Evolutionary conservation across 192 early-diverging fungal genomes (phyloP).

Genomic region (Dispira simplex): DNA sequence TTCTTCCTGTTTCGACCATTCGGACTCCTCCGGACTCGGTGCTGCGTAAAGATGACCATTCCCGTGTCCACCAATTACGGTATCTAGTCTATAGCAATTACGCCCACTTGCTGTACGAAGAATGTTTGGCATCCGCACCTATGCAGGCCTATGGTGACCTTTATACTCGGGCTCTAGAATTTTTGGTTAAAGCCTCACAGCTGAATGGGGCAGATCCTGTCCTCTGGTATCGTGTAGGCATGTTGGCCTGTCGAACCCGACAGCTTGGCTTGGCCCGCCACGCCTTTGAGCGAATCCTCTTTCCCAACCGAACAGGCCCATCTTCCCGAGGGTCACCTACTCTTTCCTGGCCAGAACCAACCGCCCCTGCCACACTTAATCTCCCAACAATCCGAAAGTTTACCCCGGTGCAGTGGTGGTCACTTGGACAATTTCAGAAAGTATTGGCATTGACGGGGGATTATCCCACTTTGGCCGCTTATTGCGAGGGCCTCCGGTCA

Average conservation of each 20-base stretch:
- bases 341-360: background rate
- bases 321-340: background rate
- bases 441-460: background rate
- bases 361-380: background rate
- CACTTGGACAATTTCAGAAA: background rate
- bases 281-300: background rate
- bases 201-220: background rate
- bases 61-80: background rate
- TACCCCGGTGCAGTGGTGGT: constrained; percentile 5
- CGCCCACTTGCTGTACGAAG: background rate
- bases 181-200: background rate
- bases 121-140: background rate
- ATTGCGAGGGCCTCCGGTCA: background rate
- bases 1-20: too few species aligned
- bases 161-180: background rate
- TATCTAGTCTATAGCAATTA: constrained; percentile 2
- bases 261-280: constrained; percentile 6
- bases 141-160: background rate
- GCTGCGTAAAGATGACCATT: background rate
- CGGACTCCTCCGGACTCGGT: background rate
- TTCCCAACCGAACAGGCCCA: background rate
- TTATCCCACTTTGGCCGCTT: background rate
- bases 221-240: background rate
- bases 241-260: background rate
- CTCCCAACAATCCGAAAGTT: background rate